These are phyloP conservation scores for Hypocreales sp. DNA, from an alignment of 2,329 filamentous ascomycete genomes.

Conservation along the genomic window DNA sequence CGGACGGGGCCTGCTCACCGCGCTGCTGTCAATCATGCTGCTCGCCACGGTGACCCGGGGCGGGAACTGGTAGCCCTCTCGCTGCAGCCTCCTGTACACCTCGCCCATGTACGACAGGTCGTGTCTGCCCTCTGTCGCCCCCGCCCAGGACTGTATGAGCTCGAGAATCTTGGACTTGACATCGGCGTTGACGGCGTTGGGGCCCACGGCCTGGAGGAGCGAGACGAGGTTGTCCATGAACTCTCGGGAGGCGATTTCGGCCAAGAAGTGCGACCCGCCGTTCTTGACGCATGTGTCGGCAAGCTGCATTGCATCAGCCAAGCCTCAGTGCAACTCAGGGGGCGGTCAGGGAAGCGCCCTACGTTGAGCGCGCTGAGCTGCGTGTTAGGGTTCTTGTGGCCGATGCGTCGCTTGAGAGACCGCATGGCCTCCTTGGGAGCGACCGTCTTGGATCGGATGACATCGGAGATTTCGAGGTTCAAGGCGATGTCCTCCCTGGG, in stretches of 20 bases:
- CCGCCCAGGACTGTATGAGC: constrained; percentile 85
- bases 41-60: constrained; percentile 77
- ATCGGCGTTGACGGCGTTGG: constrained; percentile 62
- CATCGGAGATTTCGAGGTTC: constrained; percentile 94
- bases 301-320: constrained; percentile 48
- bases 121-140: constrained; percentile 69
- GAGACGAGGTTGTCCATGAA: constrained; percentile 97
- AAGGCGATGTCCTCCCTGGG: constrained; percentile 84
- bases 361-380: constrained; percentile 91
- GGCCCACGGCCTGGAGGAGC: constrained; percentile 65
- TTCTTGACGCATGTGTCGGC: constrained; percentile 99
- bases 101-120: constrained; percentile 79
- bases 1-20: constrained; percentile 55
- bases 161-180: constrained; percentile 86
- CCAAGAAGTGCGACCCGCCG: constrained; percentile 85
- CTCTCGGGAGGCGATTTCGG: constrained; percentile 89
- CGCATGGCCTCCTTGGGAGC: constrained; percentile 98
- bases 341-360: too few species aligned
- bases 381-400: constrained; percentile 94
- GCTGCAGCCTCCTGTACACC: constrained; percentile 68
- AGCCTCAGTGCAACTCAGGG: too few species aligned
- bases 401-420: constrained; percentile 82
- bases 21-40: constrained; percentile 95
- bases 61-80: constrained; percentile 79
- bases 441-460: constrained; percentile 93